phyloP scores from a whole-genome alignment of 768 basidiomycete species.

The Peribolospora baueri region DNA sequence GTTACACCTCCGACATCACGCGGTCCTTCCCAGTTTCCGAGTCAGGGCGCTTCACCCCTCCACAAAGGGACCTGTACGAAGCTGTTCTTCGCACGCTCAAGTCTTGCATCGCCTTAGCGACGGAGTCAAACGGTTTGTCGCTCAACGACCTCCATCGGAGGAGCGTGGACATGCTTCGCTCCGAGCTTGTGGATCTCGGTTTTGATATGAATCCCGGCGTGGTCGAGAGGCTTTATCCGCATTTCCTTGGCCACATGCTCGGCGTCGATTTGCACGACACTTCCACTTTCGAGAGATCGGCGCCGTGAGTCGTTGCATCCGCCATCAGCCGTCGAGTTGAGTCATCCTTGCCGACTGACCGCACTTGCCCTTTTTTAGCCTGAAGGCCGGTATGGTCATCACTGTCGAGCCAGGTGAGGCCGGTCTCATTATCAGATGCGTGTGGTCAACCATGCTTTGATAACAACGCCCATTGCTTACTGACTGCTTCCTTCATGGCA shows the following conservation, averaged over 20 bases:
- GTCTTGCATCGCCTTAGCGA: conserved; percentile 19
- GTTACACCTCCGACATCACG: conserved; percentile 82
- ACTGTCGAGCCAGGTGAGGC: conserved; percentile 56
- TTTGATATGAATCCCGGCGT: conserved; percentile 37
- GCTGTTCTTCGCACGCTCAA: conserved; percentile 23
- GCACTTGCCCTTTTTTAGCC: conserved; percentile 15
- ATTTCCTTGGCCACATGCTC: conserved; percentile 73
- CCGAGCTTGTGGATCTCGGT: conserved; percentile 55
- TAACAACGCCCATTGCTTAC: neutral
- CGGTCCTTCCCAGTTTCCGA: conserved; percentile 41
- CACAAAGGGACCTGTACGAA: conserved; percentile 63
- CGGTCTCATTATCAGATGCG: neutral
- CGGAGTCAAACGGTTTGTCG: conserved; percentile 28
- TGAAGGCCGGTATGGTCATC: conserved; percentile 68
- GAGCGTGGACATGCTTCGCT: conserved; percentile 39
- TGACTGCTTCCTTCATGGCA: conserved; percentile 12
- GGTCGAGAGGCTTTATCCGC: conserved; percentile 62
- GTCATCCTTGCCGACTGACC: neutral
- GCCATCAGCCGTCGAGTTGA: neutral
- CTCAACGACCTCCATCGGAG: conserved; percentile 53
- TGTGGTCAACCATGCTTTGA: conserved; percentile 13
- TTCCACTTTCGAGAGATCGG: conserved; percentile 17
- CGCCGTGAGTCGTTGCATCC: conserved; percentile 13
- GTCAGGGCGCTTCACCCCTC: conserved; percentile 40
- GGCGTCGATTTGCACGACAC: conserved; percentile 90